These are phyloP conservation scores for Kuraishia capsulata DNA, from an alignment of 805 yeast species.

Conservation along the genomic window DNA sequence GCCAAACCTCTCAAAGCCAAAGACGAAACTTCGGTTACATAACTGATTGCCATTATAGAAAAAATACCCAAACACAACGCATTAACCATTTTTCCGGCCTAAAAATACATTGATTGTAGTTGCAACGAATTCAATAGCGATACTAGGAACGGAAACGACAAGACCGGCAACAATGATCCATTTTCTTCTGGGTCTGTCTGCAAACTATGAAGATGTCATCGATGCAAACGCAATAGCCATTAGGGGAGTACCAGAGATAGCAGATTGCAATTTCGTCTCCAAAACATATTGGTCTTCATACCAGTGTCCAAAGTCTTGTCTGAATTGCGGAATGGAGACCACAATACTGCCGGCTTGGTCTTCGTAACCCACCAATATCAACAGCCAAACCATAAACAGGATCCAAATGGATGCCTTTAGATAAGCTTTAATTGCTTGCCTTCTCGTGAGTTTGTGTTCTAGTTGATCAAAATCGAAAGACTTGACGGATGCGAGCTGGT, in stretches of 20 bases:
- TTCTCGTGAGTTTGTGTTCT: slow-evolving; percentile 12
- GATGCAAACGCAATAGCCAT: slow-evolving; percentile 25
- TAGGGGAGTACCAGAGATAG: slow-evolving; percentile 15
- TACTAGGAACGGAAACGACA: background rate
- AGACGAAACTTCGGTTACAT: slow-evolving; percentile 35
- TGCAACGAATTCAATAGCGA: slow-evolving; percentile 30
- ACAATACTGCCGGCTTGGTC: slow-evolving; percentile 27
- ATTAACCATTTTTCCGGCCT: slow-evolving; percentile 30
- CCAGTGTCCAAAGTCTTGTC: slow-evolving; percentile 23
- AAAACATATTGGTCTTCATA: slow-evolving; percentile 19
- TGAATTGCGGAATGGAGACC: slow-evolving; percentile 24
- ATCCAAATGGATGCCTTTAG: slow-evolving; percentile 31
- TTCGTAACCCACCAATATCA: slow-evolving; percentile 34
- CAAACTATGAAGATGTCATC: slow-evolving; percentile 22
- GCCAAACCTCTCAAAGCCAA: slow-evolving; percentile 29
- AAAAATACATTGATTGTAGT: slow-evolving; percentile 24
- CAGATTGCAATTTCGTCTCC: slow-evolving; percentile 35
- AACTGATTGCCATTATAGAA: slow-evolving; percentile 28
- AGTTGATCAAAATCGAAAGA: too few species aligned
- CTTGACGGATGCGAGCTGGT: too few species aligned
- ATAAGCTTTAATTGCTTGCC: slow-evolving; percentile 27
- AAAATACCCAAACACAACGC: slow-evolving; percentile 36
- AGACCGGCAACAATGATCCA: slow-evolving; percentile 8
- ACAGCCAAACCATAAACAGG: slow-evolving; percentile 24
- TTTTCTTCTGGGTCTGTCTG: slow-evolving; percentile 28